Percentiles rank a stretch among this genome's conserved stretches.
Evolutionary conservation across 169 alveolate genomes (phyloP).

Genomic region (Besnoitia besnoiti): DNA sequence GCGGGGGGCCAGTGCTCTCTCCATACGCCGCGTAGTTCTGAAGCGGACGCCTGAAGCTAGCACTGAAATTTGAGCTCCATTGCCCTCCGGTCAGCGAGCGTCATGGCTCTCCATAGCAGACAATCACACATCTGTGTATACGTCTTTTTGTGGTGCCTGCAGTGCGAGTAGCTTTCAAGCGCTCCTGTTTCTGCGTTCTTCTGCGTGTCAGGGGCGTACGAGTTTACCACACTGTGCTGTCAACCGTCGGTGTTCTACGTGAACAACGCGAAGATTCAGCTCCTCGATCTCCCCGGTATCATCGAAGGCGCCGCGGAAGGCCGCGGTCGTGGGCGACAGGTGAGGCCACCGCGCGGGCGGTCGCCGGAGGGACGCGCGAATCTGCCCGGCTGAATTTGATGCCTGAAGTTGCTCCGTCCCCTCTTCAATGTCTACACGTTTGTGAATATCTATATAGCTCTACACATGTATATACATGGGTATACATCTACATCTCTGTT

Average conservation of each 20-base stretch:
- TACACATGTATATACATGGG: neutral
- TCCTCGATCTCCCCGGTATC: slow-evolving; percentile 95
- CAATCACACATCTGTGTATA: too few relatives aligned
- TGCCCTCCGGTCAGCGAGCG: neutral
- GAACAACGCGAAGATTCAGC: slow-evolving; percentile 92
- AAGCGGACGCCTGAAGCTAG: neutral
- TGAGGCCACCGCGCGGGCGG: slow-evolving; percentile 44
- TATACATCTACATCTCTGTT: neutral
- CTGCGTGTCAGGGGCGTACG: slow-evolving; percentile 94
- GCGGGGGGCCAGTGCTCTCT: neutral
- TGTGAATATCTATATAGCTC: neutral
- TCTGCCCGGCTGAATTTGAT: too few relatives aligned
- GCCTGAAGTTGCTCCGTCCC: too few relatives aligned
- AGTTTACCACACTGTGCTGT: slow-evolving; percentile 99
- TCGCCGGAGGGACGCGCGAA: too few relatives aligned
- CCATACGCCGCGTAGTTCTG: neutral
- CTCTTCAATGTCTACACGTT: too few relatives aligned
- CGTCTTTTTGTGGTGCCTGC: too few relatives aligned
- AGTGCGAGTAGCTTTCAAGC: too few relatives aligned
- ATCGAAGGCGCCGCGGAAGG: slow-evolving; percentile 97
- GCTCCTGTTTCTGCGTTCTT: too few relatives aligned
- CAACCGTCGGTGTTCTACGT: slow-evolving; percentile 68
- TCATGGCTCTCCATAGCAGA: too few relatives aligned
- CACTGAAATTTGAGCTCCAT: too few relatives aligned
- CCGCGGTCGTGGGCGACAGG: slow-evolving; percentile 96